Conservation (phyloP, 768 basidiomycete species). For the Mycena albidolilacea region DNA sequence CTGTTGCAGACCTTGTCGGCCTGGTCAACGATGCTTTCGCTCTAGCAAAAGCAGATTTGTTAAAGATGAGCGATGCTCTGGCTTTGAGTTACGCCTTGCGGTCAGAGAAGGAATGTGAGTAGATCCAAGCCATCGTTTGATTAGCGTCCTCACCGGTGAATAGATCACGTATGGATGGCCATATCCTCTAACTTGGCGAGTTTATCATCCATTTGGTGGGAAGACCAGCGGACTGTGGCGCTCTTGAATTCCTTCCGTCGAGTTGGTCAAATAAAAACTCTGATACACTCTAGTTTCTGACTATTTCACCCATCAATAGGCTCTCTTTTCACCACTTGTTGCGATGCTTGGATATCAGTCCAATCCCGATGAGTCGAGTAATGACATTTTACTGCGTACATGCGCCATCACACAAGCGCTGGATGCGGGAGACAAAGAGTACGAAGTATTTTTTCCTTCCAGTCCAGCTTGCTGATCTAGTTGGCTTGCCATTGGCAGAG, state of each 20-base stretch:
- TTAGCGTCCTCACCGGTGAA: not conserved
- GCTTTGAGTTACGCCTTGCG: conserved; percentile 67
- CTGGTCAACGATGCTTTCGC: conserved; percentile 76
- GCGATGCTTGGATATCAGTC: conserved; percentile 74
- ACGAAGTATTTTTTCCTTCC: conserved; percentile 21
- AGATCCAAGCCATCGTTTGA: not conserved
- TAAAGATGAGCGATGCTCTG: conserved; percentile 71
- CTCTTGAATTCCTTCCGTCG: conserved; percentile 60
- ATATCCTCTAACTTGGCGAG: conserved; percentile 61
- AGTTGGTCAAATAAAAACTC: conserved; percentile 45
- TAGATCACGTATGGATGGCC: conserved; percentile 74
- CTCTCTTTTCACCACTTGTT: conserved; percentile 69
- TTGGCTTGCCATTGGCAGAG: conserved; percentile 55
- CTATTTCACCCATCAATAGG: conserved; percentile 44
- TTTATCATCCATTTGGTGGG: conserved; percentile 76
- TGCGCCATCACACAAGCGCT: conserved; percentile 66
- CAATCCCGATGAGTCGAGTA: conserved; percentile 58
- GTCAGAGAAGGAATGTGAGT: conserved; percentile 71
- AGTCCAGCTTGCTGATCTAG: conserved; percentile 1
- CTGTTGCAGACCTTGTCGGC: conserved; percentile 78
- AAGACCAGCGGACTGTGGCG: conserved; percentile 59
- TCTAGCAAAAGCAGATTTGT: conserved; percentile 76
- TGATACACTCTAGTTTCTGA: not conserved
- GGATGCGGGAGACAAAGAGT: conserved; percentile 58
- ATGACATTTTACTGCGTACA: conserved; percentile 70